These are phyloP conservation scores for Zymoseptoria crescenta DNA, from an alignment of 2,329 filamentous ascomycete species.

Conservation along the genomic window DNA sequence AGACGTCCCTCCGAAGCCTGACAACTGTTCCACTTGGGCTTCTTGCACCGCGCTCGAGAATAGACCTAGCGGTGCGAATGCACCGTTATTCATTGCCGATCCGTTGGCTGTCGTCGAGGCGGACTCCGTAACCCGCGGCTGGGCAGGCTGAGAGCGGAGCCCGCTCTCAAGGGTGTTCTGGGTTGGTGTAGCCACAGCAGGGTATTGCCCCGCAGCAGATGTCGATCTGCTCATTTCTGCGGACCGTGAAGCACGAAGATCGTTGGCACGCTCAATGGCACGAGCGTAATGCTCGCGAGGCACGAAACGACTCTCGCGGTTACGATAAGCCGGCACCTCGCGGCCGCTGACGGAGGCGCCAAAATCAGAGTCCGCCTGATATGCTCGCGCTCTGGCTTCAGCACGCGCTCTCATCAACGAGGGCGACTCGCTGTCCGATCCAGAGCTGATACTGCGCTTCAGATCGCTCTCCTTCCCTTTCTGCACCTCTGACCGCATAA, in stretches of 20 bases:
- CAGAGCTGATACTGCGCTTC: conserved; percentile 18
- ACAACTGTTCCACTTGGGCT: background rate
- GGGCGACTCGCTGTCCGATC: conserved; percentile 24
- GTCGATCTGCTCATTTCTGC: background rate
- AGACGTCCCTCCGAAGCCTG: background rate
- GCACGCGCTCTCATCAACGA: conserved; percentile 26
- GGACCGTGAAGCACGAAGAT: conserved; percentile 19
- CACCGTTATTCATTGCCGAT: background rate
- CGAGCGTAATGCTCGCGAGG: conserved; percentile 28
- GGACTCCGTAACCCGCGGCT: background rate
- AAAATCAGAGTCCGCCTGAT: conserved; percentile 7
- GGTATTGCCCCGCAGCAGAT: background rate
- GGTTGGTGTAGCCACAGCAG: background rate
- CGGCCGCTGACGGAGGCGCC: conserved; percentile 4
- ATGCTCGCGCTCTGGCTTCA: conserved; percentile 25
- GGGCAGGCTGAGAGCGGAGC: background rate
- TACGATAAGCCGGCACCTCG: conserved; percentile 29
- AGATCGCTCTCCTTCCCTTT: conserved; percentile 14
- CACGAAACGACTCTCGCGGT: conserved; percentile 31
- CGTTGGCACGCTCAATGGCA: conserved; percentile 28
- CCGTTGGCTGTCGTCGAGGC: background rate
- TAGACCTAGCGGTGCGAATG: background rate
- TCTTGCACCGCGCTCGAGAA: background rate
- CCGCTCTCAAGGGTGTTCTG: background rate
- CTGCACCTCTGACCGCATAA: conserved; percentile 12